Conservation (phyloP, 805 yeast species). For the Schwanniomyces pseudopolymorphus region DNA sequence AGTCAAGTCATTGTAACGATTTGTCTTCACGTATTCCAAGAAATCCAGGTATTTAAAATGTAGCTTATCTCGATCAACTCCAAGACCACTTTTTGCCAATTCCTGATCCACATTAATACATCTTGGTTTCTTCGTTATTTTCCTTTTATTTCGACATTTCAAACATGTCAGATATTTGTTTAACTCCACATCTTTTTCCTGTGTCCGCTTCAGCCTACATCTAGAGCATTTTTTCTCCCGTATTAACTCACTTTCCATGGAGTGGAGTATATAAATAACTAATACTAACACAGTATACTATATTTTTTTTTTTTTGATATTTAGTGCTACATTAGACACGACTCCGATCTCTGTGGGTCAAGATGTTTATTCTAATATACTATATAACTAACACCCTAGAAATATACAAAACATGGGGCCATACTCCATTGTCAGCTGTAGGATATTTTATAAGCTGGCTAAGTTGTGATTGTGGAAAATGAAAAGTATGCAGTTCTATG, state of each 20-base stretch:
- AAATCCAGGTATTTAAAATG: constrained; percentile 1
- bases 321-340: not conserved
- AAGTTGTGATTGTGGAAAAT: not conserved
- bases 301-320: not conserved
- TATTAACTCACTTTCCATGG: not conserved
- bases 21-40: constrained; percentile 1
- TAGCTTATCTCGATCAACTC: not conserved
- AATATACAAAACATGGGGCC: not conserved
- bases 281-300: no score
- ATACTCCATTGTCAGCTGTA: not conserved
- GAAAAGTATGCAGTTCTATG: not conserved
- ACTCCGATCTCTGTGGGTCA: not conserved
- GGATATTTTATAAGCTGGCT: not conserved
- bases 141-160: constrained; percentile 6
- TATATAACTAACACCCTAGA: not conserved
- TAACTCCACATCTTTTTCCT: constrained; percentile 6
- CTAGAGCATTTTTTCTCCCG: constrained; percentile 6
- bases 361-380: not conserved
- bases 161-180: constrained; percentile 5
- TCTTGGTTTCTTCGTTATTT: constrained; percentile 1
- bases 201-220: constrained; percentile 4
- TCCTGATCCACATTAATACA: not conserved
- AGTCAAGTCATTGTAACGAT: constrained; percentile 1
- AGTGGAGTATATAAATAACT: no score
- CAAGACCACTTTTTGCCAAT: not conserved